Evolutionary conservation across 116 monocot genomes (phyloP), one percentile per base, ranked within the genome.

Genomic region (Thalassia testudinum): DNA sequence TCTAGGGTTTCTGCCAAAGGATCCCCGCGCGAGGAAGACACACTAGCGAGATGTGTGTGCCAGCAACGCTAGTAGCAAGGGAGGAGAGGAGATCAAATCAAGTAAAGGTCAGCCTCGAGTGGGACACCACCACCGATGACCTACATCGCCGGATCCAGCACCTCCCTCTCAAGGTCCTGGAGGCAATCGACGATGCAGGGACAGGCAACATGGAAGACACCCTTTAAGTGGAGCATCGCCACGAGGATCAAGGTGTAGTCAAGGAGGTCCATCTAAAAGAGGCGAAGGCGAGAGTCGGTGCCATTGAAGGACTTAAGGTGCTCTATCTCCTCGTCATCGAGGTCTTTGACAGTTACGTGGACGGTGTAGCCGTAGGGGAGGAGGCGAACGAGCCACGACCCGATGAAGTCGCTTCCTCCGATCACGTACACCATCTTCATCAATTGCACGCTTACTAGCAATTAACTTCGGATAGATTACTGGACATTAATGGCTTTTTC

Each of bases 121-220:
- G n/a, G n/a, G n/a, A n/a, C n/a, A n/a, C n/a, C n/a, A n/a, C n/a
- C n/a, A n/a, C n/a, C 37, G n/a, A 88, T 95, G 18, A 88, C 95
- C 70, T 95, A 77, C 50, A 95, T 79, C 14, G 95, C 95, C 26
- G 95, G 95, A 17, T 79, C 79, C 24, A 95, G 49, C 43, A 95
- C 65, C 68, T 80, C 67, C 30, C 45, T 54, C 30, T 84, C 70
- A 42, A 85, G 95, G 62, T 97, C 85, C 25, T 23, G 26, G 54
- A 85, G 81, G 45, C 62, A 66, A 37, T 88, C 89, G 14, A 88
- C 66, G 59, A 57, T 88, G 75, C 85, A 85, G 27, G 95, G 95
- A 7, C 89, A 97, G 2, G 95, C 95, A 11, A 88, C 70, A 63
- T 97, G 95, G 72, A 97, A 66, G 60, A 97, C 82, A 25, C 95